A percentile compares a stretch with the other conserved stretches of the same genome.
phyloP scores from a whole-genome alignment of 78 protist species.

The Anaeramoeba ignava region DNA sequence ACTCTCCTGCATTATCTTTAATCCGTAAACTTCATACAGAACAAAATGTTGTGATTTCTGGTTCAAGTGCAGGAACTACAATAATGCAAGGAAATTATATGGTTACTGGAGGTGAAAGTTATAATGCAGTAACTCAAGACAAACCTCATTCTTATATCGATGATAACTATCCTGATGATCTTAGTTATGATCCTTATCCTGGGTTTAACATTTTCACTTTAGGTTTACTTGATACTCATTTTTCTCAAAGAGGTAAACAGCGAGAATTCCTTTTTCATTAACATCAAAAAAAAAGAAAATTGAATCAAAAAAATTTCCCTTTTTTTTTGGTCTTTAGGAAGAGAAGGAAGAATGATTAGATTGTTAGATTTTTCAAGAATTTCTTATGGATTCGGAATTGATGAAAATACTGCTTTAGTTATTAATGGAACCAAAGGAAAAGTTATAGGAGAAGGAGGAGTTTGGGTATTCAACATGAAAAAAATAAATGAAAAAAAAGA shows the following conservation, averaged over 20 bases:
- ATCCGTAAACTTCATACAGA: background rate
- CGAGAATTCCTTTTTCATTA: too few species aligned
- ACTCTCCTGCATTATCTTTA: background rate
- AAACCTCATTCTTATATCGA: background rate
- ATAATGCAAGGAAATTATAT: background rate
- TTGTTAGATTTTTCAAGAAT: background rate
- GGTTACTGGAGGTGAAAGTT: slow-evolving; percentile 3
- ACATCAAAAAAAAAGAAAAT: too few species aligned
- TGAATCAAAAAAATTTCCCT: too few species aligned
- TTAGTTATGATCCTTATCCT: background rate
- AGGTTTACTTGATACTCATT: background rate
- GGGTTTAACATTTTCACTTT: background rate
- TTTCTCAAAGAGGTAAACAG: background rate
- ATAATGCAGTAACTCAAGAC: background rate
- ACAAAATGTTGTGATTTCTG: background rate
- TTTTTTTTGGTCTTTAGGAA: too few species aligned
- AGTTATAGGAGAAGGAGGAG: background rate
- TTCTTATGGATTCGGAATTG: background rate
- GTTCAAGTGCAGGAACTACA: background rate
- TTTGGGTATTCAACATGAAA: background rate
- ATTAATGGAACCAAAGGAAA: background rate
- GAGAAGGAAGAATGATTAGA: background rate
- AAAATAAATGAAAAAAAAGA: too few species aligned
- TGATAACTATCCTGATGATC: background rate
- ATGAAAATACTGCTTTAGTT: background rate